Base-by-base conservation (phyloP, 2,329 filamentous ascomycete species). In the Colletotrichum sp. region DNA sequence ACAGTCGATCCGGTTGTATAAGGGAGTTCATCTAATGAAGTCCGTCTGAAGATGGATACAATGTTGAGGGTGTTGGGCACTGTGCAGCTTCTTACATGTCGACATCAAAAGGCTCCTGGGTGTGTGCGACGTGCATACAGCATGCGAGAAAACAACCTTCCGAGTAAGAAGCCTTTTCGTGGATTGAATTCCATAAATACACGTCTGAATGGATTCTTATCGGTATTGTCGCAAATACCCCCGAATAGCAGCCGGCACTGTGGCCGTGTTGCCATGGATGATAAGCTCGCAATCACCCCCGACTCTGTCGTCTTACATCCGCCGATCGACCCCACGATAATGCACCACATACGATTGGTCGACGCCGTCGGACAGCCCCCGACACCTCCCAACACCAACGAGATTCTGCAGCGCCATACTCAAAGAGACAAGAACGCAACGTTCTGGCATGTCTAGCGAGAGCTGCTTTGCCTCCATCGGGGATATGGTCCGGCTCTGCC, bases 281-380 rank as follows among this genome's bases (percentile, higher is more conserved):
- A 38, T 24, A 26, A 73, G 66, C 71, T 73, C 71, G 71, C 36
- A 66, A 73, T 73, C 43, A 21, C 14, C 71, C 71, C 71, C 65
- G 71, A 48, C 71, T n/a, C 38, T 73, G 71, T 69, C 71, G 65
- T 63, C 66, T 73, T 73, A 52, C 43, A 26, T 21, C n/a, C 32
- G 69, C 52, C 59, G 32, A 61, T 59, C 48, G 26, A 69, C 71
- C 66, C 58, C 58, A 58, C 71, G 66, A 69, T 70, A n/a, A 16
- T 43, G 38, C 48, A 6, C 28, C 9, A 6, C 63, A 43, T 10
- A 30, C 58, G 56, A 73, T 70, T 73, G 71, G 71, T 14, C 21
- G 5, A 30, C 9, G 3, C 9, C 5, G 16, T 70, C 66, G 66
- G 71, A 30, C 32, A n/a, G 14, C 16, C 32, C 56, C 71, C 66